Percentiles rank a stretch among this genome's conserved stretches.
Evolutionary conservation across 2,329 filamentous ascomycete species (phyloP).

Genomic region (Arthrobotrys sinensis): DNA sequence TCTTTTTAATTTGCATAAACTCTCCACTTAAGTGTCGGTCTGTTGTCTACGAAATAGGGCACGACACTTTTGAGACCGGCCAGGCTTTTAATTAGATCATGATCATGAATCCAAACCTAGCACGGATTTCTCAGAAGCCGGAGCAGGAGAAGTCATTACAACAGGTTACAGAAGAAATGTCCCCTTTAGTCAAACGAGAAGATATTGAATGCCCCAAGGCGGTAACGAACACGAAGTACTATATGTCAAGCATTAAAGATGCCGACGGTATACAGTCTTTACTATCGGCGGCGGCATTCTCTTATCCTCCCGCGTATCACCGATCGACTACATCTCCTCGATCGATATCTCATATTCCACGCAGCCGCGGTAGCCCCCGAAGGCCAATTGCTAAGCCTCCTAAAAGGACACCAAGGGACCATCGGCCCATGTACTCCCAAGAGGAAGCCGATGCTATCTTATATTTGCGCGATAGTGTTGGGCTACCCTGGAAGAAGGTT

Average conservation of each 20-base stretch:
- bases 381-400: slow-evolving; percentile 1
- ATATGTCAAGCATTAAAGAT: background rate
- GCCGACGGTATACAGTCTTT: slow-evolving; percentile 36
- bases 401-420: slow-evolving; percentile 44
- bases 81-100: background rate
- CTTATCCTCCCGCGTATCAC: background rate
- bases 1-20: background rate
- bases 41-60: background rate
- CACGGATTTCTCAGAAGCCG: background rate
- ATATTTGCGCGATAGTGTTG: slow-evolving; percentile 55
- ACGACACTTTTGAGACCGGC: background rate
- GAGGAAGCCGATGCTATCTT: slow-evolving; percentile 58
- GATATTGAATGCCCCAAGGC: slow-evolving; percentile 8
- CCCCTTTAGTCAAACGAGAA: slow-evolving; percentile 4
- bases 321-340: slow-evolving; percentile 2
- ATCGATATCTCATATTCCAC: background rate
- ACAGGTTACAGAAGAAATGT: background rate
- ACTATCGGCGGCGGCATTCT: slow-evolving; percentile 24
- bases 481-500: slow-evolving; percentile 56
- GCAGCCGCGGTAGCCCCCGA: slow-evolving; percentile 1
- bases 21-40: background rate
- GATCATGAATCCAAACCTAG: slow-evolving; percentile 14
- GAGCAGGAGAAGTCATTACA: background rate
- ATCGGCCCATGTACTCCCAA: slow-evolving; percentile 55
- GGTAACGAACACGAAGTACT: background rate